These are phyloP conservation scores for Saccharata proteae DNA, from an alignment of 2,329 filamentous ascomycete species.

Conservation along the genomic window DNA sequence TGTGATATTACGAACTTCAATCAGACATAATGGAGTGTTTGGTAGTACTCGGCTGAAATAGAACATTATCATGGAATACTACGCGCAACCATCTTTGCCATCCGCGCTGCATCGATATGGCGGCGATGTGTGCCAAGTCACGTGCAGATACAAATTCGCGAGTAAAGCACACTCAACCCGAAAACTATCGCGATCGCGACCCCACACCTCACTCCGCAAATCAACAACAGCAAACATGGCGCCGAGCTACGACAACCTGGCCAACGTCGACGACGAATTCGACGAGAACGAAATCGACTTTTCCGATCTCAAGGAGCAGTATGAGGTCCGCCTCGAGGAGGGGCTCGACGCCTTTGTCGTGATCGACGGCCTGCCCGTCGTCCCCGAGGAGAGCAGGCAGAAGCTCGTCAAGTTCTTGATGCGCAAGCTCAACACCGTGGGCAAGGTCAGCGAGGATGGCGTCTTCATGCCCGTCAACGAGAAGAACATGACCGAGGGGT, in stretches of 20 bases:
- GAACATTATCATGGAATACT: no score
- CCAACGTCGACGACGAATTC: conserved; percentile 75
- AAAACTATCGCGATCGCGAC: no score
- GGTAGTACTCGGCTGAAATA: no score
- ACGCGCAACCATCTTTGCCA: no score
- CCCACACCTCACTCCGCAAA: no score
- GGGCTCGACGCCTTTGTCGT: conserved; percentile 95
- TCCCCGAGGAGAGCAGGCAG: conserved; percentile 79
- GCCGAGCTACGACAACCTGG: conserved; percentile 82
- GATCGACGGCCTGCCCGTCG: conserved; percentile 82
- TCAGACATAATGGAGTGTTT: no score
- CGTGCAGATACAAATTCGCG: no score
- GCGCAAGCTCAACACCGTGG: conserved; percentile 80
- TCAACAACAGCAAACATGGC: conserved; percentile 54
- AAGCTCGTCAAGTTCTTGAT: conserved; percentile 95
- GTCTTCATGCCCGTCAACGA: conserved; percentile 92
- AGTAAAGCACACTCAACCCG: no score
- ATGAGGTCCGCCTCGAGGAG: conserved; percentile 90
- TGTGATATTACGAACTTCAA: no score
- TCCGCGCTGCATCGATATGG: no score
- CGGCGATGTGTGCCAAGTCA: no score
- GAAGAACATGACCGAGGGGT: conserved; percentile 77
- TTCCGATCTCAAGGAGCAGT: conserved; percentile 86
- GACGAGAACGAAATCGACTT: conserved; percentile 93
- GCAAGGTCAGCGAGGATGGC: conserved; percentile 72